Evolutionary conservation across 1,284 basidiomycete species (phyloP), one percentile per base, ranked within the genome.

Genomic region (Sparassis latifolia): DNA sequence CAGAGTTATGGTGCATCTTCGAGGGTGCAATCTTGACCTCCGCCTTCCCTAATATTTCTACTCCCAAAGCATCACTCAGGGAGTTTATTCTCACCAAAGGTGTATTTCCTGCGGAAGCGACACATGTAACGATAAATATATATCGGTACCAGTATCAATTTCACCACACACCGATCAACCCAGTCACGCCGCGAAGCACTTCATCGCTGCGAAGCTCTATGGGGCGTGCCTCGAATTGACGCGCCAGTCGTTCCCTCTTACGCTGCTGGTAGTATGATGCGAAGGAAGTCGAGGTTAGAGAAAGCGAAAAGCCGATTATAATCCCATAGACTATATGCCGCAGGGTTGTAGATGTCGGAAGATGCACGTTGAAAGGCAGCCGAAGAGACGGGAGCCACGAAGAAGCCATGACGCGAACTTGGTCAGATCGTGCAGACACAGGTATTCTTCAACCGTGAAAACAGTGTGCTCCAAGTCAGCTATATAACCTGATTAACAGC

Each of bases 31-130:
- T n/a, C 28, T 9, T 44, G 55, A 91, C 89, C 76, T 97, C 93
- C 10, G 92, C 91, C 69, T 97, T 97, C n/a, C 92, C 95, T 9
- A 97, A 73, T 53, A 99, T 95, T 62, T 98, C 94, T 9, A 97
- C 89, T 5, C 94, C 94, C 0, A 97, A 77, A 0, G 87, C 83
- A 68, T 97, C 79, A 59, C 92, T 97, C 50, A 99, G 68, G 2
- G 90, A 94, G 58, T 90, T 89, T 52, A 99, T 97, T 52, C 95
- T 78, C 51, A 99, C 76, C 39, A 99, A 74, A 0, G 95, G 95
- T 1, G 96, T 99, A 63, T 98, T 97, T 37, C 96, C 93, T 95
- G 57, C 20, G 38, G 20, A 20, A 20, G 20, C 20, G 20, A 20
- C 20, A 20, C 27, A 37, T 37, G 12, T 37, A 37, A 20, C 35